Conservation (phyloP, 495 filamentous ascomycete genomes). For the Pseudoneurospora amorphoporcata region DNA sequence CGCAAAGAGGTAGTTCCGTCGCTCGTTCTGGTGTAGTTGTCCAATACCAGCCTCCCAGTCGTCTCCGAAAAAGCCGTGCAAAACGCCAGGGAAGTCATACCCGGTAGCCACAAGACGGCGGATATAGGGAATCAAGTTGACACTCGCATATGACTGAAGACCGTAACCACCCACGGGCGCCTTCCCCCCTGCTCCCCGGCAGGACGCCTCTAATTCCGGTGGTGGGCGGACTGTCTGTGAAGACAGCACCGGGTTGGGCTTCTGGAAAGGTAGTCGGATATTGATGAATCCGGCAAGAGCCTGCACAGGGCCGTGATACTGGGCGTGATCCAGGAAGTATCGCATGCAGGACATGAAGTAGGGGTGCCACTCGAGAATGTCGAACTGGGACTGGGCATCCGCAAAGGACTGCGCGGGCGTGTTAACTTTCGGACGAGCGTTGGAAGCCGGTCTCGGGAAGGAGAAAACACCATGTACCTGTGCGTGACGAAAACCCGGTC, state of each 20-base stretch:
- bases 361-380: conserved; percentile 91
- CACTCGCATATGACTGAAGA: conserved; percentile 27
- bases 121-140: conserved; percentile 81
- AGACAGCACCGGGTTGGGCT: conserved; percentile 24
- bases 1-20: conserved; percentile 89
- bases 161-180: neutral
- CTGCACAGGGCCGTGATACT: conserved; percentile 73
- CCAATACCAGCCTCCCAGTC: conserved; percentile 75
- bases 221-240: conserved; percentile 17
- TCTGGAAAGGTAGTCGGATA: conserved; percentile 64
- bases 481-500: conserved; percentile 17
- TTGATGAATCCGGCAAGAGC: conserved; percentile 88
- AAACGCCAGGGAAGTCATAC: conserved; percentile 71
- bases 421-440: neutral
- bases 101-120: conserved; percentile 85
- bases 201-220: conserved; percentile 1
- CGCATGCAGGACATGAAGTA: conserved; percentile 83
- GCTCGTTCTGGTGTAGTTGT: conserved; percentile 76
- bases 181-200: neutral
- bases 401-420: conserved; percentile 21
- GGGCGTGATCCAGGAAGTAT: conserved; percentile 89
- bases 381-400: conserved; percentile 51
- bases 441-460: neutral
- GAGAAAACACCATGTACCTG: conserved; percentile 16
- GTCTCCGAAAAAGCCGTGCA: conserved; percentile 93